phyloP scores from a whole-genome alignment of 345 rosid genomes.

The Aegle marmelos region DNA sequence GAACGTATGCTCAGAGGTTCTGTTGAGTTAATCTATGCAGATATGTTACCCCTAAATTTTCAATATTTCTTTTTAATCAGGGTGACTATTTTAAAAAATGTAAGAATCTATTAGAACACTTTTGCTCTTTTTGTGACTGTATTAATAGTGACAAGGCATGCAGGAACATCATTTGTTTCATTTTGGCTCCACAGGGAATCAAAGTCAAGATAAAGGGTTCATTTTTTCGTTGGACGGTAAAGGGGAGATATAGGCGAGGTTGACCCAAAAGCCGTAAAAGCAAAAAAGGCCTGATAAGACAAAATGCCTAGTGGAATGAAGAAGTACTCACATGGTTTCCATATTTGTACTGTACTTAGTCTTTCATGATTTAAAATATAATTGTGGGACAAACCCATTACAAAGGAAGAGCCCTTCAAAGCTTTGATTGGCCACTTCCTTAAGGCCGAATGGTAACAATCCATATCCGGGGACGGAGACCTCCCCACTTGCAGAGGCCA shows the following conservation, averaged over 20 bases:
- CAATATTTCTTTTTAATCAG: not conserved
- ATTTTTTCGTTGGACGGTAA: slow-evolving; percentile 22
- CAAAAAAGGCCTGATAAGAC: slow-evolving; percentile 26
- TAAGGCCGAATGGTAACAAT: slow-evolving; percentile 39
- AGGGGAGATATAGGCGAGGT: slow-evolving; percentile 19
- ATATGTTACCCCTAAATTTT: not conserved
- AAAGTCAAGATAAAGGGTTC: not conserved
- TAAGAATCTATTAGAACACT: not conserved
- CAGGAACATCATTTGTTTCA: slow-evolving; percentile 7
- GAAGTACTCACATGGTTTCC: slow-evolving; percentile 29
- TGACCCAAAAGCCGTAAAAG: slow-evolving; percentile 26
- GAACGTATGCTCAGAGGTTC: not conserved
- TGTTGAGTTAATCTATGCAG: not conserved
- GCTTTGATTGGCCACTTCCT: slow-evolving; percentile 41
- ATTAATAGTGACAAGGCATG: slow-evolving; percentile 11
- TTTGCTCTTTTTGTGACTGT: not conserved
- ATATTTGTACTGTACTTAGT: slow-evolving; percentile 35
- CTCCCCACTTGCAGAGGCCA: slow-evolving; percentile 56
- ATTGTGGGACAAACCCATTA: slow-evolving; percentile 29
- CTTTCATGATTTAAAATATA: slow-evolving; percentile 49
- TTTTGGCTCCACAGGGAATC: slow-evolving; percentile 14
- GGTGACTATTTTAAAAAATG: not conserved
- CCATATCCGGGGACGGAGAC: slow-evolving; percentile 37
- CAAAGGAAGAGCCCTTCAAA: slow-evolving; percentile 30
- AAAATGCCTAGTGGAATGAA: slow-evolving; percentile 26